Evolutionary conservation across 1,284 basidiomycete species (phyloP).

Genomic region (Moesziomyces aphidis): DNA sequence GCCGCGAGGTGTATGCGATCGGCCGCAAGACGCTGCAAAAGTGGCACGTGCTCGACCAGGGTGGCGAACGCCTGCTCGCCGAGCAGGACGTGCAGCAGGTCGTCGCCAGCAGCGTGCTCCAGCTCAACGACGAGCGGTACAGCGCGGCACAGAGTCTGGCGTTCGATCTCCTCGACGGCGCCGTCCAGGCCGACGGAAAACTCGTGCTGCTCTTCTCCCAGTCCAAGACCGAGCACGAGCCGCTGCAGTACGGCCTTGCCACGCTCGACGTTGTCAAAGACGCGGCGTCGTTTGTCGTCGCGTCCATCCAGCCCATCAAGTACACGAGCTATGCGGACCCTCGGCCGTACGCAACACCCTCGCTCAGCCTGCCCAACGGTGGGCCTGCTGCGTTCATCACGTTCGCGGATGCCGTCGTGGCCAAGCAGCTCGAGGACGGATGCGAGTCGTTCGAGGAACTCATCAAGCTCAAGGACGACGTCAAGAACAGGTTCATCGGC

Average conservation of each 20-base stretch:
- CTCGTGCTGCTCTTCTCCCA: slow-evolving; percentile 55
- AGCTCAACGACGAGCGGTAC: slow-evolving; percentile 49
- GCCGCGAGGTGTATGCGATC: slow-evolving; percentile 54
- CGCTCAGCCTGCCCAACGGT: slow-evolving; percentile 55
- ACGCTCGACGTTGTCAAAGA: slow-evolving; percentile 31
- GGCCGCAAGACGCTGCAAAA: slow-evolving; percentile 56
- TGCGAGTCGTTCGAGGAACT: slow-evolving; percentile 65
- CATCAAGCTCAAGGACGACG: slow-evolving; percentile 64
- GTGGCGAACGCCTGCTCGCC: slow-evolving; percentile 53
- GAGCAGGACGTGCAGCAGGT: slow-evolving; percentile 62
- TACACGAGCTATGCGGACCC: slow-evolving; percentile 51
- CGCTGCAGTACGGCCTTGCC: slow-evolving; percentile 48
- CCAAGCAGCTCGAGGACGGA: slow-evolving; percentile 39
- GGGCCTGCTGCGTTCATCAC: slow-evolving; percentile 60
- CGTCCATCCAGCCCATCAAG: slow-evolving; percentile 21
- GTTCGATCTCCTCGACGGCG: slow-evolving; percentile 38
- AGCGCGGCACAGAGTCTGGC: slow-evolving; percentile 43
- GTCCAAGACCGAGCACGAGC: slow-evolving; percentile 19
- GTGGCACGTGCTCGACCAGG: slow-evolving; percentile 61
- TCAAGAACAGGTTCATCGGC: slow-evolving; percentile 65
- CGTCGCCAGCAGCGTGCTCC: slow-evolving; percentile 49
- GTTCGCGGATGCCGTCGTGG: slow-evolving; percentile 56
- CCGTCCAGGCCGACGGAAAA: slow-evolving; percentile 37
- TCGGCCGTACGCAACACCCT: slow-evolving; percentile 52
- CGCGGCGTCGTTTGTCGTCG: slow-evolving; percentile 40